These are phyloP conservation scores for Xylaria sp. DNA, from an alignment of 2,329 filamentous ascomycete genomes.

Conservation along the genomic window DNA sequence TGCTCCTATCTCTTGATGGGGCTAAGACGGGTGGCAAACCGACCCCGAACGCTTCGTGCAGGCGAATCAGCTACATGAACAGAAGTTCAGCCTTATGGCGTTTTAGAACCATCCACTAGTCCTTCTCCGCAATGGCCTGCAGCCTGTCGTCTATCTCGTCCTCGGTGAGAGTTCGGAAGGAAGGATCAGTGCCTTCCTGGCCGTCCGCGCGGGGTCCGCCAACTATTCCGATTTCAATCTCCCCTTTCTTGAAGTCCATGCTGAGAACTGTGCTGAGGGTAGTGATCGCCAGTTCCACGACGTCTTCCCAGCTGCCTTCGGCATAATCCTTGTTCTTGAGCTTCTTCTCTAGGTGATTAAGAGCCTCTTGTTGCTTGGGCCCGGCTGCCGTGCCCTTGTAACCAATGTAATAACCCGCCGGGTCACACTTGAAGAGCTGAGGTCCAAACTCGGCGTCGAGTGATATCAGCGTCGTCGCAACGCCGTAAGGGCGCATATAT, in stretches of 20 bases:
- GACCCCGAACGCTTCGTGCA: constrained; percentile 16
- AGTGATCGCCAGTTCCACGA: constrained; percentile 95
- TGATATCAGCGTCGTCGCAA: constrained; percentile 94
- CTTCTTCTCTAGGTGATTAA: constrained; percentile 99
- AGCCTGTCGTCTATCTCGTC: constrained; percentile 98
- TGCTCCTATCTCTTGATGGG: constrained; percentile 34
- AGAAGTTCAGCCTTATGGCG: constrained; percentile 44
- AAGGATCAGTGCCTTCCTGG: constrained; percentile 80
- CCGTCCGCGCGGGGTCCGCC: constrained; percentile 87
- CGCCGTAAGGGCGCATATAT: constrained; percentile 97
- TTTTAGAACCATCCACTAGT: constrained; percentile 66
- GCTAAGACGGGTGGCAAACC: constrained; percentile 32
- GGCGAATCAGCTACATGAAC: constrained; percentile 38
- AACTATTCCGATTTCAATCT: constrained; percentile 97
- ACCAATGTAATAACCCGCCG: constrained; percentile 96
- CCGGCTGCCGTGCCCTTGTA: constrained; percentile 98
- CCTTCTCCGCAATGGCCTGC: constrained; percentile 98
- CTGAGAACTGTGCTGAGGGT: constrained; percentile 95
- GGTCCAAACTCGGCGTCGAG: constrained; percentile 92
- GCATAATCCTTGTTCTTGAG: constrained; percentile 98
- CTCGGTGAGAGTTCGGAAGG: constrained; percentile 90
- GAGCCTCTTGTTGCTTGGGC: constrained; percentile 97
- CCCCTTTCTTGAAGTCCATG: constrained; percentile 99
- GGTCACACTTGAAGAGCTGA: constrained; percentile 98
- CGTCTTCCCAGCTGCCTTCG: constrained; percentile 94